A percentile compares a stretch with the other conserved stretches of the same genome.
Evolutionary conservation across 192 early-diverging fungal species (phyloP).

Genomic region (Thamnidium elegans): DNA sequence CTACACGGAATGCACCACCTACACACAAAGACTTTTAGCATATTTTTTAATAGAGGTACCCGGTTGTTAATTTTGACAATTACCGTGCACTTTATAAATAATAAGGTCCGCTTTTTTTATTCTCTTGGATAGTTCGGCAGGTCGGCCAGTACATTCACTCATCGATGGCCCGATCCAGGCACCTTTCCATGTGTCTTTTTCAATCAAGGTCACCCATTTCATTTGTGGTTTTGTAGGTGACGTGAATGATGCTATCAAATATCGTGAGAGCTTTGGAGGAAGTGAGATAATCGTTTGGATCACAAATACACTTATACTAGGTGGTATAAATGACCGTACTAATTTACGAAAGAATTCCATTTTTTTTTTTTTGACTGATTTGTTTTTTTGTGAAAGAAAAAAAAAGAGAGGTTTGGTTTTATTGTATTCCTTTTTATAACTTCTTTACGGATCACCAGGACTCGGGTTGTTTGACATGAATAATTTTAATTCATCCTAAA

Average conservation of each 20-base stretch:
- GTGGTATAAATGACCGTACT: not conserved
- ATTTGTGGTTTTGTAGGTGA: slow-evolving; percentile 4
- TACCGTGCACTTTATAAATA: slow-evolving; percentile 14
- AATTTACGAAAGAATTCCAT: not conserved
- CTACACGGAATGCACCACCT: slow-evolving; percentile 36
- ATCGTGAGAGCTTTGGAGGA: not conserved
- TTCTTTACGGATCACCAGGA: too few species aligned
- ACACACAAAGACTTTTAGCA: too few species aligned
- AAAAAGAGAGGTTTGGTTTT: not conserved
- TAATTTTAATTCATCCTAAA: too few species aligned
- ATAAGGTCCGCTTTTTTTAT: slow-evolving; percentile 14
- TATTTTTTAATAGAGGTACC: too few species aligned
- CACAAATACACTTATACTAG: not conserved
- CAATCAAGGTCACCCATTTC: slow-evolving; percentile 2
- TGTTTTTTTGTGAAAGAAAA: not conserved
- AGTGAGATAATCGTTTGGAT: not conserved
- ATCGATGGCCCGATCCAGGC: slow-evolving; percentile 14
- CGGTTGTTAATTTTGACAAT: not conserved
- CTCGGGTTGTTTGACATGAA: too few species aligned
- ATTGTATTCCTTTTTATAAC: too few species aligned
- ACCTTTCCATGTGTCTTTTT: slow-evolving; percentile 15
- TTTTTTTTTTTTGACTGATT: not conserved
- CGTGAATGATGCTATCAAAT: not conserved
- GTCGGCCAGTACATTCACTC: not conserved
- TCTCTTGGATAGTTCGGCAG: not conserved